Base-by-base conservation (phyloP, 768 basidiomycete species). In the Mycena crocata region DNA sequence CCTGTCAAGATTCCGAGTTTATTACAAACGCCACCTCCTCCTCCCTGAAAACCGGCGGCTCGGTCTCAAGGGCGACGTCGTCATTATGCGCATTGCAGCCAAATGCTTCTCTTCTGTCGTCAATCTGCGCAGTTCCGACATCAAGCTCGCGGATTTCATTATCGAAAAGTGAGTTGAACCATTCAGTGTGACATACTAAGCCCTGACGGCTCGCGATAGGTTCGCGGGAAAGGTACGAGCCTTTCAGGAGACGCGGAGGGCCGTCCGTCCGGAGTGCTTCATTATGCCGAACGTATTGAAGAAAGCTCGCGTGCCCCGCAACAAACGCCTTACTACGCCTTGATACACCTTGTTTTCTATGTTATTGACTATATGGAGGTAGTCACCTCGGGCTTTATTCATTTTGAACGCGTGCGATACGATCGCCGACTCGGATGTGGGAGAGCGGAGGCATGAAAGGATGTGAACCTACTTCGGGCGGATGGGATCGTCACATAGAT, bases 61-160 rank as follows among this genome's bases (percentile, higher is more conserved):
- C 19, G 30, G 14, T 57, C n/a, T 57, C 30, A 31, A 46, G 44
- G 56, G 56, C 42, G 42, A 57, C 31, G 26, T 57, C 14, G 28
- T 57, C 32, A 24, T 57, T n/a, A 57, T 57, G 56, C 56, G 31
- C n/a, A n/a, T 57, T n/a, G 56, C 40, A 44, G 10, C 42, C 30
- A 45, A 46, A 57, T 21, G 23, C 35, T n/a, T 5, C 5, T 46
- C 21, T 31, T 57, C 56, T 4, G 28, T 45, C 21, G 44, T 57
- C 56, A 57, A 57, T 21, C 7, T 57, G 42, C 56, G 42, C 30
- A 19, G 44, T 44, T 57, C 32, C 21, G 56, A 57, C 31, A 15
- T 0, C 30, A 35, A 57, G 30, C 12, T 45, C 5, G 56, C 40
- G 19, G 56, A 57, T 14, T 57, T 57, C 21, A 46, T 46, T 15